Evolutionary conservation across 2,329 filamentous ascomycete genomes (phyloP).

Genomic region (Hysterium pulicare): DNA sequence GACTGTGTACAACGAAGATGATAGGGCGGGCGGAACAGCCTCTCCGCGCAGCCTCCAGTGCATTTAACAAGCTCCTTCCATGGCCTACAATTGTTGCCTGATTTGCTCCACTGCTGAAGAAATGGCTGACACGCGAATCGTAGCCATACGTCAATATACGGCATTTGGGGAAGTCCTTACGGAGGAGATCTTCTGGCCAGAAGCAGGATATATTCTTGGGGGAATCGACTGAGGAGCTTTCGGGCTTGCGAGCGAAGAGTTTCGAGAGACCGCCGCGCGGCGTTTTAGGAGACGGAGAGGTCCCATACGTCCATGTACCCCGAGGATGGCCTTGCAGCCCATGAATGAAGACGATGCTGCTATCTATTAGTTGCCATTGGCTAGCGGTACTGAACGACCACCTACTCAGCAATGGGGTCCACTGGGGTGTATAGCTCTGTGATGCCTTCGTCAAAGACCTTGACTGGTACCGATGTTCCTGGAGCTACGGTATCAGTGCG

Average conservation of each 20-base stretch:
- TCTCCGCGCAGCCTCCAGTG: background rate
- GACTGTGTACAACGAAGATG: constrained; percentile 14
- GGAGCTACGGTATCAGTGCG: too few species aligned
- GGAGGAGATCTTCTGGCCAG: constrained; percentile 12
- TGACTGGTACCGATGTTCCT: too few species aligned
- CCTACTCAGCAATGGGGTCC: background rate
- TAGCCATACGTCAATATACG: constrained; percentile 13
- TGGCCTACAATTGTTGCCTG: background rate
- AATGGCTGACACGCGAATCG: constrained; percentile 10
- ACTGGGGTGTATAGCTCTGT: background rate
- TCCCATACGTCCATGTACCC: constrained; percentile 8
- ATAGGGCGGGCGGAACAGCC: too few species aligned
- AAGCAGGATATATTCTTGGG: background rate
- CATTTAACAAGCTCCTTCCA: constrained; percentile 1
- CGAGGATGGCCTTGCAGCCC: constrained; percentile 10
- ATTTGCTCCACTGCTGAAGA: background rate
- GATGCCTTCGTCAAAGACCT: background rate
- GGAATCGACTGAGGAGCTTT: background rate
- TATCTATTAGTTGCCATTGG: background rate
- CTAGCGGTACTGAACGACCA: too few species aligned
- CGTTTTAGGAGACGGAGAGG: background rate
- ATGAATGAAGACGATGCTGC: constrained; percentile 12
- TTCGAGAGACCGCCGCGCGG: background rate
- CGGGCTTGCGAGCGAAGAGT: background rate
- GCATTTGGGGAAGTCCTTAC: constrained; percentile 2